phyloP scores from a whole-genome alignment of 208 protist genomes.

The Trypanosomatidae sp. region DNA sequence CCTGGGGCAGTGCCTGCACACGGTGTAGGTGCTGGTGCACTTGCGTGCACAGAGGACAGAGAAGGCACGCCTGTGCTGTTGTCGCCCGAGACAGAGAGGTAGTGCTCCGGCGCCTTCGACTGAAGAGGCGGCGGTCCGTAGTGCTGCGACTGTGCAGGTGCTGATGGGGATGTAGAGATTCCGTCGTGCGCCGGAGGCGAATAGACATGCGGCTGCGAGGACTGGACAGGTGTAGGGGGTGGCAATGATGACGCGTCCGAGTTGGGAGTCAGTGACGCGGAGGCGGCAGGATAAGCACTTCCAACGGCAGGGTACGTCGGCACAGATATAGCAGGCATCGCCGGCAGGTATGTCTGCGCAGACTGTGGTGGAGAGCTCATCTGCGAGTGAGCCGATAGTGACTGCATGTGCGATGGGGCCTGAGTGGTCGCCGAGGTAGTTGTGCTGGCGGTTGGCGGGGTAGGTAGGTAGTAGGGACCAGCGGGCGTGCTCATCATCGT shows the following conservation, averaged over 20 bases:
- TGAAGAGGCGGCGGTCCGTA: not conserved
- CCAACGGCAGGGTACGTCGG: not conserved
- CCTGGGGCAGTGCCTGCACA: not conserved
- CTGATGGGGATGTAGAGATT: not conserved
- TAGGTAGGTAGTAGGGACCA: not conserved
- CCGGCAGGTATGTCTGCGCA: not conserved
- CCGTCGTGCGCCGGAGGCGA: constrained; percentile 4
- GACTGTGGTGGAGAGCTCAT: not conserved
- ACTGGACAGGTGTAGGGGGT: not conserved
- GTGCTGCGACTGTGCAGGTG: not conserved
- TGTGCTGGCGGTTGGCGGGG: constrained; percentile 2
- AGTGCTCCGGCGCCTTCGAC: not conserved
- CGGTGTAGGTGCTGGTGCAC: not conserved
- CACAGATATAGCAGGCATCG: not conserved
- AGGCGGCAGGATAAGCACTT: not conserved
- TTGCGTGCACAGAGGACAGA: not conserved
- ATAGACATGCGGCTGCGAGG: not conserved
- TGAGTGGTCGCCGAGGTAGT: constrained; percentile 1
- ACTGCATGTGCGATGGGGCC: constrained; percentile 2
- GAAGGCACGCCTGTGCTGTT: not conserved
- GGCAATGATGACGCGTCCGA: not conserved
- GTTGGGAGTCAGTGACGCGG: not conserved
- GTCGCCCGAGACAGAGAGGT: not conserved
- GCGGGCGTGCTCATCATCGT: not conserved
- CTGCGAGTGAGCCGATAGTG: not conserved